Conservation (phyloP, 768 basidiomycete genomes). For the Collybia sordida region DNA sequence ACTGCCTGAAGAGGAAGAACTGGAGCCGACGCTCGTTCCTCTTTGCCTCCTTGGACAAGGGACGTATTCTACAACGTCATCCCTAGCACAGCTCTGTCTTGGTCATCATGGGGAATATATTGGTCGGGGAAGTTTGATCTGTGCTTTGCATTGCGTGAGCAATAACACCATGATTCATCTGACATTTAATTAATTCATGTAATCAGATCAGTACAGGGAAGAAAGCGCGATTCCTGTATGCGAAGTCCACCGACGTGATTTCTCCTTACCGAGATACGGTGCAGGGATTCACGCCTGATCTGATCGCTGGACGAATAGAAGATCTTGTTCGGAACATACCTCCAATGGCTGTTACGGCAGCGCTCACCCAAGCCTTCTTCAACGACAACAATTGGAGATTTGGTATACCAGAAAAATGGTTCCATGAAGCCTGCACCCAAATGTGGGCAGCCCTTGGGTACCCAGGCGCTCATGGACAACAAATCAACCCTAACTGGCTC, state of each 20-base stretch:
- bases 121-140: constrained; percentile 45
- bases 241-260: constrained; percentile 38
- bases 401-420: constrained; percentile 50
- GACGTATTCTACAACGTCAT: constrained; percentile 39
- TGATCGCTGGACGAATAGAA: constrained; percentile 21
- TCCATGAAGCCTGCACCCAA: constrained; percentile 35
- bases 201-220: constrained; percentile 34
- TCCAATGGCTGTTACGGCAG: constrained; percentile 25
- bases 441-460: constrained; percentile 48
- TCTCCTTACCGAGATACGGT: constrained; percentile 23
- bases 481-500: constrained; percentile 52
- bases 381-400: constrained; percentile 48
- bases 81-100: constrained; percentile 42
- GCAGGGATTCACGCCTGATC: constrained; percentile 20
- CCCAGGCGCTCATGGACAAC: constrained; percentile 25
- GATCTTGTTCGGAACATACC: constrained; percentile 35
- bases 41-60: constrained; percentile 25
- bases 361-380: constrained; percentile 43
- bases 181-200: constrained; percentile 3
- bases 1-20: constrained; percentile 9
- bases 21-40: constrained; percentile 9
- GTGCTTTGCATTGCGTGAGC: constrained; percentile 45
- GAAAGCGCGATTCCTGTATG: constrained; percentile 35
- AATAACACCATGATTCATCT: not conserved
- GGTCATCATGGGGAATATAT: constrained; percentile 50